Evolutionary conservation across 768 basidiomycete genomes (phyloP).

Genomic region (Mycena indigotica): DNA sequence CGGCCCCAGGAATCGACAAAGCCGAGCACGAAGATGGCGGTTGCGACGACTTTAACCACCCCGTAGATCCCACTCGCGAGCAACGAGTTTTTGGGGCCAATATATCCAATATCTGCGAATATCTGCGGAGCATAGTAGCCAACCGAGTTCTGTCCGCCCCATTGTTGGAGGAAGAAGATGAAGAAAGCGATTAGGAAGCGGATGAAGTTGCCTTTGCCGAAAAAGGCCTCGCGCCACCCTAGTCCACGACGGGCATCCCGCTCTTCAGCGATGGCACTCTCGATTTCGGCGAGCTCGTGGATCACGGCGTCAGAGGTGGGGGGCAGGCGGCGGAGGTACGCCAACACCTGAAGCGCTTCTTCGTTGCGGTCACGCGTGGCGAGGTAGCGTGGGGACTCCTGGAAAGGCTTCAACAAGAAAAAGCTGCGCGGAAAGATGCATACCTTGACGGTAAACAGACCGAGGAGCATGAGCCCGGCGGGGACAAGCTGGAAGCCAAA

Average conservation of each 20-base stretch:
- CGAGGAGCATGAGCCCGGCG: constrained; percentile 68
- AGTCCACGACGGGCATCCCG: constrained; percentile 61
- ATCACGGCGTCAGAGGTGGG: constrained; percentile 47
- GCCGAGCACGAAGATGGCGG: background rate
- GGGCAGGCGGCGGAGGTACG: constrained; percentile 58
- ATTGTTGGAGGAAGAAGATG: background rate
- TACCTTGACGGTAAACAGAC: constrained; percentile 67
- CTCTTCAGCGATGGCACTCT: constrained; percentile 78
- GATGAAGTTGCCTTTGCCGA: constrained; percentile 78
- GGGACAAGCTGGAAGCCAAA: constrained; percentile 80
- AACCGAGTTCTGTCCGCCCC: background rate
- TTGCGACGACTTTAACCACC: constrained; percentile 15
- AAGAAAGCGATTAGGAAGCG: constrained; percentile 34
- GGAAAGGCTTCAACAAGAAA: background rate
- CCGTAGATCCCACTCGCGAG: constrained; percentile 46
- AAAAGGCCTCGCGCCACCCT: constrained; percentile 69
- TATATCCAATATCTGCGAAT: background rate
- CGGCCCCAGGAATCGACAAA: constrained; percentile 35
- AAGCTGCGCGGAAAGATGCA: background rate
- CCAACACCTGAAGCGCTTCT: constrained; percentile 60
- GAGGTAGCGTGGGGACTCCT: constrained; percentile 80
- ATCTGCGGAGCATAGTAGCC: background rate
- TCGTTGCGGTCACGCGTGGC: constrained; percentile 59
- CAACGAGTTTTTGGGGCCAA: background rate
- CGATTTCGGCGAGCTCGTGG: constrained; percentile 78